phyloP scores from a whole-genome alignment of 495 filamentous ascomycete species.

The Trichocladium uniseriatum region DNA sequence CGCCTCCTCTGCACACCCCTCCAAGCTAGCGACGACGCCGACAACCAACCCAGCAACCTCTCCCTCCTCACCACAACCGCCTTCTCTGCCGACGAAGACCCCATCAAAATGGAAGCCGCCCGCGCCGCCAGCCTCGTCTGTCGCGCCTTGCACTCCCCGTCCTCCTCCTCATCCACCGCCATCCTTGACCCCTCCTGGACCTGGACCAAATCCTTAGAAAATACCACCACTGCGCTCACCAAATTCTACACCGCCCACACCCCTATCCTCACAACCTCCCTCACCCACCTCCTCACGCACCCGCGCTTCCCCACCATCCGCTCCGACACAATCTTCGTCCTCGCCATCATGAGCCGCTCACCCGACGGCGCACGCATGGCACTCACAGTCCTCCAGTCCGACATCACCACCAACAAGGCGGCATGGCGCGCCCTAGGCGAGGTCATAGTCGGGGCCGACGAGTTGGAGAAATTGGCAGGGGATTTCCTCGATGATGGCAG shows the following conservation, averaged over 20 bases:
- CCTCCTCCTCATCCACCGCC: not conserved
- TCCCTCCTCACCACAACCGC: constrained; percentile 52
- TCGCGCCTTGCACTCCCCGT: constrained; percentile 38
- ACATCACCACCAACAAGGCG: constrained; percentile 7
- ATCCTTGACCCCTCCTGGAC: constrained; percentile 3
- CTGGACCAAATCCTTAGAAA: not conserved
- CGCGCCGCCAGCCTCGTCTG: constrained; percentile 57
- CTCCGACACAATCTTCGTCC: constrained; percentile 64
- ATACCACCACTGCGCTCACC: not conserved
- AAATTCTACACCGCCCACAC: constrained; percentile 45
- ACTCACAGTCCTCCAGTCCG: constrained; percentile 38
- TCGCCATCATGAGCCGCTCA: constrained; percentile 57
- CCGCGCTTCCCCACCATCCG: constrained; percentile 59
- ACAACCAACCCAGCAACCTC: constrained; percentile 46
- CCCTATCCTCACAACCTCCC: constrained; percentile 44
- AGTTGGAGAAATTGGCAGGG: not conserved
- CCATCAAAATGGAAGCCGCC: constrained; percentile 66
- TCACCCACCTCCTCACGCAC: constrained; percentile 57
- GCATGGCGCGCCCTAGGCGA: not conserved
- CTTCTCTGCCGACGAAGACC: constrained; percentile 48
- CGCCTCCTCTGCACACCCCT: constrained; percentile 33
- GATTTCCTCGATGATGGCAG: not conserved
- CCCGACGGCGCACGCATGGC: constrained; percentile 41
- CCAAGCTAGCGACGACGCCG: constrained; percentile 30
- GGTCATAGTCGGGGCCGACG: not conserved